Evolutionary conservation across 495 filamentous ascomycete genomes (phyloP), one percentile per base, ranked within the genome.

Genomic region (Hypoxylon lenormandii): DNA sequence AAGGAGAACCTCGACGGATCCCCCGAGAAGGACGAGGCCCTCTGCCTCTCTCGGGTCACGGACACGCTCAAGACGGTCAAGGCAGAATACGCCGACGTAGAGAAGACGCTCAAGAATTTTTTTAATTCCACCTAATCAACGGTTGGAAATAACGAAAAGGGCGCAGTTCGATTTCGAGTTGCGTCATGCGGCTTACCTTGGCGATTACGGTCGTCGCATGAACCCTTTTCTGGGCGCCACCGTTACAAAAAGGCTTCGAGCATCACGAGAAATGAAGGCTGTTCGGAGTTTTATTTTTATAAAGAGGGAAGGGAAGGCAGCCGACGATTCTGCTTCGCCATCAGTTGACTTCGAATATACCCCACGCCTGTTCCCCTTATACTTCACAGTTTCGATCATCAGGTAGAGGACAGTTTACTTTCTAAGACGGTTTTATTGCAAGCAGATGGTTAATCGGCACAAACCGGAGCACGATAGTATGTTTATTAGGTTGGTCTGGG

Each of bases 1-100:
- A 81, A 83, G 53, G 90, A 92, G 76, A 93, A 92, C 66, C 89
- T 94, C 49, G 88, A 87, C 15, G 93, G 94, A n/a, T 80, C 76
- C 5, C 78, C 78, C 8, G 87, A 91, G 64, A 82, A 86, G 60
- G 86, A 95, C 64, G 82, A 89, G 46, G 75, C 85, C 2, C 76
- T 85, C 36, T 92, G 88, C 64, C 82, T 97, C 26, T 76, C 84
- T 54, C 85, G 85, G 47, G 92, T 96, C 66, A 80, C 82, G 66
- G 84, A 86, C 40, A 92, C 90, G 7, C 80, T 98, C 69, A 79
- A 81, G 42, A 80, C 85, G 13, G 90, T 91, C 61, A 92, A 91
- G 82, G 76, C 81, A 70, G 94, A 97, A 68, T 97, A 92, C 72
- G 73, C 79, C n/a, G 88, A 91, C 66, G 90, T 90, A 23, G 88